Percentiles rank a stretch among this genome's conserved stretches.
phyloP scores from a whole-genome alignment of 148 eudicot genomes.

The Polygonum aviculare region DNA sequence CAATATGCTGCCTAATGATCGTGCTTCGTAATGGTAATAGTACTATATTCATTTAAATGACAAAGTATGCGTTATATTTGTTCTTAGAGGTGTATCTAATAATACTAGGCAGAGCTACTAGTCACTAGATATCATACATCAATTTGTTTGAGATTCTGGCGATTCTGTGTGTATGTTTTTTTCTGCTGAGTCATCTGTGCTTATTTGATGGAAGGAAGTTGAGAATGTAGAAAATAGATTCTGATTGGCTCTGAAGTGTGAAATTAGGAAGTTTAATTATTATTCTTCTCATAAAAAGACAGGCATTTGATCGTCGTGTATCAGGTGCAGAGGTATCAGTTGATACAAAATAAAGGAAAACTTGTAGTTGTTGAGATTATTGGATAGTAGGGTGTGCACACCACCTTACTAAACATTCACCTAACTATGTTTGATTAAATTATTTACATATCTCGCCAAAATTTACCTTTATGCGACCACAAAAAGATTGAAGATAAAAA shows the following conservation, averaged over 20 bases:
- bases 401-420: background rate
- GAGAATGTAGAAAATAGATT: background rate
- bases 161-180: background rate
- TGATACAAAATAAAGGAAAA: background rate
- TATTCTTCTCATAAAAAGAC: background rate
- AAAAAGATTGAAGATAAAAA: background rate
- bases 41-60: background rate
- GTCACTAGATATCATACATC: too few relatives aligned
- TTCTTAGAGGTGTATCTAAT: background rate
- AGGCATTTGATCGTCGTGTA: background rate
- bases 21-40: background rate
- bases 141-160: background rate
- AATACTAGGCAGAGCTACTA: too few relatives aligned
- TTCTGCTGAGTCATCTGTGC: background rate
- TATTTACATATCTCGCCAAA: too few relatives aligned
- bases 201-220: background rate
- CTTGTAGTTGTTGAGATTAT: background rate
- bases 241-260: background rate
- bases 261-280: too few relatives aligned
- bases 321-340: background rate
- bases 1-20: background rate
- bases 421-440: background rate
- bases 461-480: background rate
- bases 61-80: background rate
- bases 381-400: background rate